Conservation (phyloP, 2,329 filamentous ascomycete species). For the Trichoderma guizhouense region DNA sequence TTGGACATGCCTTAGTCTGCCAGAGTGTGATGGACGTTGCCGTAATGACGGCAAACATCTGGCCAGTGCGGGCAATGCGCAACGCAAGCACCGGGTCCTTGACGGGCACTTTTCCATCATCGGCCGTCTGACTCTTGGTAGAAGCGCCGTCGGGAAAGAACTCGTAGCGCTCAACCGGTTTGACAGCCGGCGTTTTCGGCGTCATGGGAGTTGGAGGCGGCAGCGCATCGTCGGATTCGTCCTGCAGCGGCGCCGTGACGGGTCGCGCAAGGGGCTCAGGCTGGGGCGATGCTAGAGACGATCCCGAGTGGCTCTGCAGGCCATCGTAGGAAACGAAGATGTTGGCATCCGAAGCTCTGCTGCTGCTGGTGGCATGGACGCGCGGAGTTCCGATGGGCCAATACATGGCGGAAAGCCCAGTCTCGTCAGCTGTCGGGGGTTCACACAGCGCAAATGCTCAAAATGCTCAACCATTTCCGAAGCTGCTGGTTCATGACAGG, state of each 20-base stretch:
- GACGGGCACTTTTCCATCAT: conserved; percentile 38
- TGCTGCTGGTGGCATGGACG: conserved; percentile 75
- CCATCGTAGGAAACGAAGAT: conserved; percentile 60
- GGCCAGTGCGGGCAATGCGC: conserved; percentile 72
- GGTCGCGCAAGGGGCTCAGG: conserved; percentile 23
- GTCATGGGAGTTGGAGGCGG: conserved; percentile 49
- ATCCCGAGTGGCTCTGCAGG: conserved; percentile 37
- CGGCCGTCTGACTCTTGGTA: conserved; percentile 19
- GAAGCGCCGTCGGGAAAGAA: conserved; percentile 20
- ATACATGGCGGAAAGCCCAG: conserved; percentile 63
- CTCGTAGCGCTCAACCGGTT: conserved; percentile 56
- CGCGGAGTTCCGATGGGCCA: conserved; percentile 84
- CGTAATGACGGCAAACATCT: conserved; percentile 84
- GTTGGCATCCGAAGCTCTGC: conserved; percentile 49
- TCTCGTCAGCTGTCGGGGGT: conserved; percentile 25
- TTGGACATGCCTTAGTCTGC: conserved; percentile 77
- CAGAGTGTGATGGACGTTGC: conserved; percentile 83
- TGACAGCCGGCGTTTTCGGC: conserved; percentile 55
- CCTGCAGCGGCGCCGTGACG: conserved; percentile 28
- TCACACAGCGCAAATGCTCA: conserved; percentile 7
- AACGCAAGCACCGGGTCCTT: conserved; percentile 70
- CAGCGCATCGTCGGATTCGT: conserved; percentile 36
- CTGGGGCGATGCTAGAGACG: conserved; percentile 23
- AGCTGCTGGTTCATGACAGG: neutral
- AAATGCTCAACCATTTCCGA: conserved; percentile 15